phyloP scores from a whole-genome alignment of 1,284 basidiomycete species.

The Sparassis latifolia region DNA sequence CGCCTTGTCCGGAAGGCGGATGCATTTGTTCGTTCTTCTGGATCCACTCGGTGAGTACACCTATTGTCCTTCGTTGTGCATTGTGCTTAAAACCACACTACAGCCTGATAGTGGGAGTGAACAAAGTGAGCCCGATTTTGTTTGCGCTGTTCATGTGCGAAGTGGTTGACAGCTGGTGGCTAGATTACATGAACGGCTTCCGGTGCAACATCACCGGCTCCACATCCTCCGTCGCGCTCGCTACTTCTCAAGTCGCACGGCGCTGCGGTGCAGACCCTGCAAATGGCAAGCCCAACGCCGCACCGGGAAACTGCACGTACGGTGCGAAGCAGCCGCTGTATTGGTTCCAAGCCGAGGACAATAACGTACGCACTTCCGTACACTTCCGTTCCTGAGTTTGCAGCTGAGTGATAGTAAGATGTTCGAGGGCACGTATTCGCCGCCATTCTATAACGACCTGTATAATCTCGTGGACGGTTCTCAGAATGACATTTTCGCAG shows the following conservation, averaged over 20 bases:
- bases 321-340: constrained; percentile 64
- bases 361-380: constrained; percentile 22
- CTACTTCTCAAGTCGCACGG: constrained; percentile 23
- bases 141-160: neutral
- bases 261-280: constrained; percentile 27
- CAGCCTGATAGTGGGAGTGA: constrained; percentile 36
- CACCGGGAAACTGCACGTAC: constrained; percentile 51
- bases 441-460: constrained; percentile 52
- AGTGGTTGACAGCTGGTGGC: neutral
- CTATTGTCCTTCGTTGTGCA: neutral
- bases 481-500: constrained; percentile 60
- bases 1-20: constrained; percentile 56
- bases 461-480: constrained; percentile 57
- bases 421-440: constrained; percentile 48
- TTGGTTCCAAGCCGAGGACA: constrained; percentile 47
- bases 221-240: constrained; percentile 42
- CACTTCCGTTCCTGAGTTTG: neutral
- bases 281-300: constrained; percentile 18
- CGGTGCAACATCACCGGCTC: constrained; percentile 60
- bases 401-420: constrained; percentile 28
- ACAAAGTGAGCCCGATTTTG: constrained; percentile 30
- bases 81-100: neutral
- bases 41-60: constrained; percentile 51
- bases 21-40: constrained; percentile 74
- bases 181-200: constrained; percentile 76